These are phyloP conservation scores for Scopulariopsis brevicaulis DNA, from an alignment of 2,329 filamentous ascomycete genomes.

Conservation along the genomic window DNA sequence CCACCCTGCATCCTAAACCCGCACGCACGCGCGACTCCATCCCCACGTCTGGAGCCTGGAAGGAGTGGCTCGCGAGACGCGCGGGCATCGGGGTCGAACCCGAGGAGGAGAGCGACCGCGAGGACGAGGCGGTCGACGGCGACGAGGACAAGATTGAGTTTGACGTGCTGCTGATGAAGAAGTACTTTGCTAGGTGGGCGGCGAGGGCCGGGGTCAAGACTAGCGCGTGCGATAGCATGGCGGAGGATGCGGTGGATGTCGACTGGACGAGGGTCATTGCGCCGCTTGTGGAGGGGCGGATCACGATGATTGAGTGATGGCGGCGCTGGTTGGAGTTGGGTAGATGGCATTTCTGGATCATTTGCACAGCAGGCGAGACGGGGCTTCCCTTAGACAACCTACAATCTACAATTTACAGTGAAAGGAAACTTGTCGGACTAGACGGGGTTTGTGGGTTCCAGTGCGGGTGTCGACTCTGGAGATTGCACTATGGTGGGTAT, in stretches of 20 bases:
- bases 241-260: conserved; percentile 47
- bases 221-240: conserved; percentile 39
- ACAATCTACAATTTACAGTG: too few species aligned
- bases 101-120: conserved; percentile 7
- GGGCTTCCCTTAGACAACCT: too few species aligned
- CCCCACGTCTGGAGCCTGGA: conserved; percentile 8
- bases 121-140: conserved; percentile 16
- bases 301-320: conserved; percentile 29
- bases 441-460: too few species aligned
- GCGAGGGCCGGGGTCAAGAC: conserved; percentile 51
- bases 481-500: too few species aligned
- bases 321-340: too few species aligned
- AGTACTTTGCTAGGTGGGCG: conserved; percentile 65
- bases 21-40: conserved; percentile 5
- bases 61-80: conserved; percentile 5
- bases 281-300: conserved; percentile 67
- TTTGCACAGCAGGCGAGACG: too few species aligned
- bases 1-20: not conserved
- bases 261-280: conserved; percentile 75
- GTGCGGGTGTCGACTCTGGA: too few species aligned
- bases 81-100: conserved; percentile 4
- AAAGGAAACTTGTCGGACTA: too few species aligned
- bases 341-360: too few species aligned
- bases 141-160: conserved; percentile 24
- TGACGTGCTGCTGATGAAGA: conserved; percentile 54